Evolutionary conservation across 805 yeast genomes (phyloP), one percentile per base, ranked within the genome.

Genomic region (Metschnikowia santaceciliae): DNA sequence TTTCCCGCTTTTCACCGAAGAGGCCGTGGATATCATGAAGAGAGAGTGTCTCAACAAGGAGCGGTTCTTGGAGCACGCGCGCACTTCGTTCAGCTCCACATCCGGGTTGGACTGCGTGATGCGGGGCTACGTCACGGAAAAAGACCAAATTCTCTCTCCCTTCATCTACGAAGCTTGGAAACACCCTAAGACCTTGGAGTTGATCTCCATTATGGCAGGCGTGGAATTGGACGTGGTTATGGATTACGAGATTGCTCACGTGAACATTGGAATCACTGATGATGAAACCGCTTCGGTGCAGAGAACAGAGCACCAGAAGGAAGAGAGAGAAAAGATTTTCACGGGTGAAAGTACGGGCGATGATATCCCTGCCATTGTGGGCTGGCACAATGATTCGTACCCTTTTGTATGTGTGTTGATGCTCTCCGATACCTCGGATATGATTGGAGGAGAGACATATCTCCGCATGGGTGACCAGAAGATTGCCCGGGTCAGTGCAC

Each of bases 351-450:
- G 57, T 34, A 61, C 64, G 19, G 75, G 70, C 33, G 65, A 61
- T 5, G 74, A 75, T 38, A 71, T 79, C 46, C 81, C 81, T 11
- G 84, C 82, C 20, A 73, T 81, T 40, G 83, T 81, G 34, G 79
- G 80, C 32, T 82, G 87, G 87, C 86, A 82, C 68, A 63, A 69
- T 48, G 87, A 82, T 61, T 75, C 82, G n/a, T 81, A 80, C 50
- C 86, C 85, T 14, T 80, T 80, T 61, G 86, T 81, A 17, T 82
- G 85, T 64, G 86, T 82, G 14, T 69, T 81, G 53, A 82, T 82
- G 87, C 61, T 82, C 42, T 76, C 81, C 32, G 85, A 81, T 59
- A 82, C 86, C 7, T 55, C 75, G 2, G 65, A 71, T 42, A 81
- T 81, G 85, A 68, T 77, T 61, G 86, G 86, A 30, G 86, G 86